Base-by-base conservation (phyloP, 768 basidiomycete genomes). In the Lactarius akahatsu region DNA sequence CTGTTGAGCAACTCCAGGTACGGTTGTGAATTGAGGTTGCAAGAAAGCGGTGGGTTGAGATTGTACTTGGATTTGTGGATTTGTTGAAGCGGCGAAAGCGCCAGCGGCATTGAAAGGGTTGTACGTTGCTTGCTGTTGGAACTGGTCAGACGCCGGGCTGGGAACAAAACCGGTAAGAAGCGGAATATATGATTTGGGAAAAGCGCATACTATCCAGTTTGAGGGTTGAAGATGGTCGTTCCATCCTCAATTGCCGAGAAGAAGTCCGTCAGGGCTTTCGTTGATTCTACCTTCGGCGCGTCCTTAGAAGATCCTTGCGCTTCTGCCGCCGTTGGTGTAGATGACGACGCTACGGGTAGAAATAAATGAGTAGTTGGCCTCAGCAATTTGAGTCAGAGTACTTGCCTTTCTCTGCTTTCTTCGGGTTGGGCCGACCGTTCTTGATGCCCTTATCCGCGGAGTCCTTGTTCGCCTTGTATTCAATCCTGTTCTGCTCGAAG, bases 401-500 rank as follows among this genome's bases (percentile, higher is more conserved):
- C 78, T 54, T 71, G 80, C 82, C 57, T 58, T 70, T 71, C 71
- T 72, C 70, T 70, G 65, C 57, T 61, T 73, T 70, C 58, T 75
- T 73, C 32, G 58, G 38, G 28, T 13, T 50, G 18, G 60, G 36
- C 30, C 60, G 50, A 50, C 69, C 77, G 23, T 69, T 69, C 61
- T 61, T 74, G 11, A 74, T 69, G 26, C 72, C 74, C 62, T 73
- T 75, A 67, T 91, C 91, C 3, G 84, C 83, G 3, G 85, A 81
- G 6, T 81, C 83, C 76, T 92, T 92, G 75, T 87, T 93, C 28
- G 87, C 80, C 77, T 84, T 94, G 79, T 99, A 98, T 73, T 98
- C 97, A 10, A 90, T 79, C 68, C 96, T 80, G 76, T 98, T 98
- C 77, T 92, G 88, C 76, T 98, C 97, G 71, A 99, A 99, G 73